phyloP scores from a whole-genome alignment of 331 rosid species.

The Rosa hybrid region DNA sequence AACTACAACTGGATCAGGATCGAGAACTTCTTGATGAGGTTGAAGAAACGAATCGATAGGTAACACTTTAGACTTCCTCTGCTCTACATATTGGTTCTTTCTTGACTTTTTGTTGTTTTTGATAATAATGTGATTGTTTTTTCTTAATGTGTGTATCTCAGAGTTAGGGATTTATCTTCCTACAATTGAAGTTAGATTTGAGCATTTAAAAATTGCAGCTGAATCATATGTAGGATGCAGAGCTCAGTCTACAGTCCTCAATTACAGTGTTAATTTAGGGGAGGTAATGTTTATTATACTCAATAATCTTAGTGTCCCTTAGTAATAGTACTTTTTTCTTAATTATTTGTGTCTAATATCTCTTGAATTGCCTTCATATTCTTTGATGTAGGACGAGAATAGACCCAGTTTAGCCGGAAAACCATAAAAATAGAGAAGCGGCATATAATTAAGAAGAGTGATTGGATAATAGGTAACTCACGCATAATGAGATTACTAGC shows the following conservation, averaged over 20 bases:
- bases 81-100: no score
- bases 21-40: no score
- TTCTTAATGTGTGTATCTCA: constrained; percentile 18
- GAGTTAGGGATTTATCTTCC: constrained; percentile 68
- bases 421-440: no score
- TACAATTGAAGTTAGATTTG: constrained; percentile 53
- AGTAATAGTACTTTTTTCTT: not conserved
- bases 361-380: constrained; percentile 44
- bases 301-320: not conserved
- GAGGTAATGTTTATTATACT: constrained; percentile 15
- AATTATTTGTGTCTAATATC: constrained; percentile 23
- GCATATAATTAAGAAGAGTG: no score
- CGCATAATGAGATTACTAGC: no score
- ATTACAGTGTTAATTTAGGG: constrained; percentile 16
- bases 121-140: not conserved
- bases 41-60: no score
- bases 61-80: no score
- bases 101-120: not conserved
- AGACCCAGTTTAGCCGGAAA: no score
- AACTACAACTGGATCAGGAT: no score
- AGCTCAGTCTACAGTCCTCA: constrained; percentile 32
- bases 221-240: constrained; percentile 30
- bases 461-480: no score
- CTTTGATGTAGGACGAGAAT: not conserved
- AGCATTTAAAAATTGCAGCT: constrained; percentile 20